These are phyloP conservation scores for Sporopachydermia cereana DNA, from an alignment of 1,139 yeast genomes.

Conservation along the genomic window DNA sequence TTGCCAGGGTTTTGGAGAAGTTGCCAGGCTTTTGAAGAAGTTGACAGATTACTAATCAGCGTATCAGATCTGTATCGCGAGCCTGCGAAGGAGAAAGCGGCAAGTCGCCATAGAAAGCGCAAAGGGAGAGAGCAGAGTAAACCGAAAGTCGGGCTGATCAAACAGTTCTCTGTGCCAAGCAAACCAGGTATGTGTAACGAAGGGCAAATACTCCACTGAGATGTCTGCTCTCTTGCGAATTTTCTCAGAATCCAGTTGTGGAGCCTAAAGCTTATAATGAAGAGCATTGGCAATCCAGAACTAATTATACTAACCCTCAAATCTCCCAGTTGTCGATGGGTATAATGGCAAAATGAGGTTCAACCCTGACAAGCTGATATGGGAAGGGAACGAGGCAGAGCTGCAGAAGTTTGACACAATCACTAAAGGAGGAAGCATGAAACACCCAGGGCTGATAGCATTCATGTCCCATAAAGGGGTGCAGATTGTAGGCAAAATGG, in stretches of 20 bases:
- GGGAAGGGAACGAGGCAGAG: slow-evolving; percentile 66
- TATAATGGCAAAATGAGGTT: slow-evolving; percentile 37
- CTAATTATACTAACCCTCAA: too few relatives aligned
- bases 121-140: too few relatives aligned
- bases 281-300: too few relatives aligned
- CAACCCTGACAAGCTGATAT: slow-evolving; percentile 37
- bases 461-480: slow-evolving; percentile 22
- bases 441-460: slow-evolving; percentile 26
- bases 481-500: slow-evolving; percentile 41
- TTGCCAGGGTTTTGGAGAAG: too few relatives aligned
- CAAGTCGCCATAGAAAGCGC: slow-evolving; percentile 8
- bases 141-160: slow-evolving; percentile 22
- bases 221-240: too few relatives aligned
- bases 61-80: background rate
- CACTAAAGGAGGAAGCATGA: slow-evolving; percentile 12
- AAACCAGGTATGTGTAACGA: slow-evolving; percentile 5
- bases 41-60: background rate
- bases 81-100: slow-evolving; percentile 8
- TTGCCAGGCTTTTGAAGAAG: too few relatives aligned
- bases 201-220: too few relatives aligned
- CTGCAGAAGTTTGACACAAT: slow-evolving; percentile 35
- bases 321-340: slow-evolving; percentile 17
- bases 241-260: background rate
- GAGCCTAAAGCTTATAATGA: background rate
- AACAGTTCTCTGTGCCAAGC: slow-evolving; percentile 22